Percentiles rank a stretch among this genome's conserved stretches.
Conservation (phyloP, 768 basidiomycete species). For the Phanerochaete carnosa region DNA sequence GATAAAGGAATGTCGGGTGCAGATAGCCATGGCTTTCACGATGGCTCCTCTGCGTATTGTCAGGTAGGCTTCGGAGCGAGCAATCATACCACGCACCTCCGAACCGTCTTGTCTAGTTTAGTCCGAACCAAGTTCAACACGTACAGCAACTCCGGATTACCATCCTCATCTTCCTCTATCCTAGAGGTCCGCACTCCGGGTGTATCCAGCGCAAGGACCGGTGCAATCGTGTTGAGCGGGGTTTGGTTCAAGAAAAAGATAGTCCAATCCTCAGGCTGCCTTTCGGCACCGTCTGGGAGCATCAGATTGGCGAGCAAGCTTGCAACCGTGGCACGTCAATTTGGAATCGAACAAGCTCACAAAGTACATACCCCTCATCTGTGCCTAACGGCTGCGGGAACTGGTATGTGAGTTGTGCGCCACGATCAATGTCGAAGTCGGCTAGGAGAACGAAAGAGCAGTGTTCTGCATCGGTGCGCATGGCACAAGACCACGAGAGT, state of each 20-base stretch:
- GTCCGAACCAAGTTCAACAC: slow-evolving; percentile 90
- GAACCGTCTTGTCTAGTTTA: slow-evolving; percentile 81
- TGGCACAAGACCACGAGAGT: slow-evolving; percentile 35
- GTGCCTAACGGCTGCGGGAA: slow-evolving; percentile 93
- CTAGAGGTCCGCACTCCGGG: slow-evolving; percentile 11
- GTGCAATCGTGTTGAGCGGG: slow-evolving; percentile 80
- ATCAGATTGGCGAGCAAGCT: slow-evolving; percentile 95
- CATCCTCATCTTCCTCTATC: slow-evolving; percentile 24
- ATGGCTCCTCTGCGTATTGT: slow-evolving; percentile 69
- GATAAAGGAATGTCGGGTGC: slow-evolving; percentile 89
- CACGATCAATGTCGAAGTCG: slow-evolving; percentile 97
- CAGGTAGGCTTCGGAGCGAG: neutral
- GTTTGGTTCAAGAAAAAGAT: slow-evolving; percentile 98
- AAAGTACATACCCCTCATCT: slow-evolving; percentile 77
- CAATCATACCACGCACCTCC: slow-evolving; percentile 49
- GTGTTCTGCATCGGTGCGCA: slow-evolving; percentile 52
- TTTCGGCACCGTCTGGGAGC: slow-evolving; percentile 97
- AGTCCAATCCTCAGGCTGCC: slow-evolving; percentile 95
- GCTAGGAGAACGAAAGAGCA: slow-evolving; percentile 93
- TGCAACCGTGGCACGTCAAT: neutral
- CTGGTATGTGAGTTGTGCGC: slow-evolving; percentile 91
- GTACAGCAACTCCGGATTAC: slow-evolving; percentile 62
- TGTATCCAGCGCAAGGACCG: slow-evolving; percentile 65
- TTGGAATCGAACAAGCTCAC: neutral
- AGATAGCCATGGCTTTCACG: slow-evolving; percentile 93